Conservation (phyloP, 495 filamentous ascomycete genomes). For the Aspergillus bridgeri region DNA sequence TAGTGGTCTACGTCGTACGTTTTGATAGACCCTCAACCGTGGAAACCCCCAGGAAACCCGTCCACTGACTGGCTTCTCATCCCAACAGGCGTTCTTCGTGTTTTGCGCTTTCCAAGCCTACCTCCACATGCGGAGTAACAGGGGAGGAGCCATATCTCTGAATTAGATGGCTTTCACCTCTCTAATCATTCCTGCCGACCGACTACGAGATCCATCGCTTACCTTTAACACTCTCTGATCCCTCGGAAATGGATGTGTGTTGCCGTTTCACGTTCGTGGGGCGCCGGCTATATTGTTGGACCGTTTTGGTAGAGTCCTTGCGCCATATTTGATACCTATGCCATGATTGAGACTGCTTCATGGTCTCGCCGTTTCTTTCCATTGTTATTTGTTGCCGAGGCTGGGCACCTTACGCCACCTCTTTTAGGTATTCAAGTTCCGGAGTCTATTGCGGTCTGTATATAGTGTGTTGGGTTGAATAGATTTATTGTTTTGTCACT, state of each 20-base stretch:
- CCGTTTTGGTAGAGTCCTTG: background rate
- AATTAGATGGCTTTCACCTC: conserved; percentile 33
- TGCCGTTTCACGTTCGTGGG: background rate
- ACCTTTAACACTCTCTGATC: background rate
- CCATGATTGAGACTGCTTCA: background rate
- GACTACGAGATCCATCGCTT: background rate
- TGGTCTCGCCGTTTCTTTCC: background rate
- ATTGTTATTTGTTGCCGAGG: background rate
- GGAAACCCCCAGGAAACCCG: background rate
- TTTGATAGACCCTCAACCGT: background rate
- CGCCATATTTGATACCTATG: background rate
- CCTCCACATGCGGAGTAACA: conserved; percentile 71
- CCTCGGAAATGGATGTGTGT: background rate
- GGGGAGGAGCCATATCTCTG: conserved; percentile 78
- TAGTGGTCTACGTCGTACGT: conserved; percentile 80
- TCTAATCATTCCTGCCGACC: background rate
- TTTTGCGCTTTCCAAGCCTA: conserved; percentile 86
- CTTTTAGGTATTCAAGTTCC: background rate
- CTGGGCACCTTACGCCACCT: background rate
- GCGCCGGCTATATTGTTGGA: background rate
- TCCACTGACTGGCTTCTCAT: conserved; percentile 7
- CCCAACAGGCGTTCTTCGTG: conserved; percentile 71
- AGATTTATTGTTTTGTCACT: conserved; percentile 1
- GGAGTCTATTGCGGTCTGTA: conserved; percentile 7
- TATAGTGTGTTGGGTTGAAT: conserved; percentile 11